Evolutionary conservation across 345 rosid species (phyloP), one percentile per base, ranked within the genome.

Genomic region (Kandelia obovata): DNA sequence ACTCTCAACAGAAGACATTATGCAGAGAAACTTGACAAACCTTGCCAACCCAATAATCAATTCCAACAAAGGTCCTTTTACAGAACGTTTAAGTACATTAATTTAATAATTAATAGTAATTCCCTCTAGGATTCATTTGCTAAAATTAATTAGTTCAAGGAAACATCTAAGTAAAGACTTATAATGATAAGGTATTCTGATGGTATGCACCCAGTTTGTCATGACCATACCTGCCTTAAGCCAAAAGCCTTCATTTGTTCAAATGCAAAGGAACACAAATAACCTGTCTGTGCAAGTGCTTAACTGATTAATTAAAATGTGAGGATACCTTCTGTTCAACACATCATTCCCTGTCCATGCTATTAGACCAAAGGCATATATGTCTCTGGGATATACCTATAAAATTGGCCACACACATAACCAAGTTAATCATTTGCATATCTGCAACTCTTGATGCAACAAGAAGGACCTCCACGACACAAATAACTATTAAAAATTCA

Each of bases 261-360:
- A 39, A 13, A 11, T 16, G 8, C 49, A 43, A 11, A 43, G 49
- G 49, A 43, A 43, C 49, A 43, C 49, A 43, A 11, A 43, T 43
- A 43, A 15, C 49, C 49, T 15, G 17, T 43, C 49, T 3, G 16
- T 13, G 17, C 49, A 43, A 43, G 49, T 43, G 49, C 49, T 43
- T 17, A 56, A 56, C 30, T 56, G 59, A 56, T 56, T 43, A 43
- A 11, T 43, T 11, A 43, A 56, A 56, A 56, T 23, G 59, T 23
- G 59, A 62, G 7, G 71, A 35, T 84, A 87, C 99, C 97, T 86
- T 74, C 99, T 80, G 80, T 95, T 95, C 64, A 95, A 71, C 49
- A 91, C 96, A 35, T 92, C 97, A 82, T 91, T 88, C 51, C 99
- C 99, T 13, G 97, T 95, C 99, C 99, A 92, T 7, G 96, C 89